phyloP scores from a whole-genome alignment of 805 yeast species.

The Nakazawaea siamensis region DNA sequence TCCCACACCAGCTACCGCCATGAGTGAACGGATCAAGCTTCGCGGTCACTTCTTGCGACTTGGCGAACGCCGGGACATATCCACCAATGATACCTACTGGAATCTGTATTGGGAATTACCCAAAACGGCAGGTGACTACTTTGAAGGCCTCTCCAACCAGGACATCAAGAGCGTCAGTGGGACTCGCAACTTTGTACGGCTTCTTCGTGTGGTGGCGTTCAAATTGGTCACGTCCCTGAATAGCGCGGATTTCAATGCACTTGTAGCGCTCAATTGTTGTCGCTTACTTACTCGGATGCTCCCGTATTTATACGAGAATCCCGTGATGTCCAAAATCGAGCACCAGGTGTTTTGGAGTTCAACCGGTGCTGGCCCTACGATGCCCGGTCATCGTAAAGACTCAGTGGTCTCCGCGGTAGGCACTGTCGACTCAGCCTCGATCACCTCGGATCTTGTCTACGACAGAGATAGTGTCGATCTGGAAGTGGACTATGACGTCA shows the following conservation, averaged over 20 bases:
- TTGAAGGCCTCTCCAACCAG: constrained; percentile 41
- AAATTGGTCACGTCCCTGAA: constrained; percentile 19
- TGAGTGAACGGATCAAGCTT: too few relatives aligned
- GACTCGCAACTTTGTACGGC: constrained; percentile 50
- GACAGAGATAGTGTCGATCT: constrained; percentile 15
- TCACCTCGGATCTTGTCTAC: constrained; percentile 13
- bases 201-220: constrained; percentile 34
- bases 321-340: constrained; percentile 24
- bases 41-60: constrained; percentile 55
- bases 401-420: constrained; percentile 18
- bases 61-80: constrained; percentile 33
- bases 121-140: constrained; percentile 45
- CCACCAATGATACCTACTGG: constrained; percentile 34
- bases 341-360: constrained; percentile 37
- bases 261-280: constrained; percentile 41
- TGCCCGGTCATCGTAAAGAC: constrained; percentile 7
- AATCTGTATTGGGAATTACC: constrained; percentile 38
- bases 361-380: constrained; percentile 12
- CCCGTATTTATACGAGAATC: constrained; percentile 61
- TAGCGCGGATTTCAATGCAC: constrained; percentile 14
- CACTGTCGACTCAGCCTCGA: constrained; percentile 15
- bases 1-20: not conserved
- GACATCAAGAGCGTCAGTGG: constrained; percentile 58
- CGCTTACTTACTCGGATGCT: constrained; percentile 56
- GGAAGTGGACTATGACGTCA: constrained; percentile 11